Evolutionary conservation across 1,139 yeast genomes (phyloP), one percentile per base, ranked within the genome.

Genomic region (Taphrina deformans): DNA sequence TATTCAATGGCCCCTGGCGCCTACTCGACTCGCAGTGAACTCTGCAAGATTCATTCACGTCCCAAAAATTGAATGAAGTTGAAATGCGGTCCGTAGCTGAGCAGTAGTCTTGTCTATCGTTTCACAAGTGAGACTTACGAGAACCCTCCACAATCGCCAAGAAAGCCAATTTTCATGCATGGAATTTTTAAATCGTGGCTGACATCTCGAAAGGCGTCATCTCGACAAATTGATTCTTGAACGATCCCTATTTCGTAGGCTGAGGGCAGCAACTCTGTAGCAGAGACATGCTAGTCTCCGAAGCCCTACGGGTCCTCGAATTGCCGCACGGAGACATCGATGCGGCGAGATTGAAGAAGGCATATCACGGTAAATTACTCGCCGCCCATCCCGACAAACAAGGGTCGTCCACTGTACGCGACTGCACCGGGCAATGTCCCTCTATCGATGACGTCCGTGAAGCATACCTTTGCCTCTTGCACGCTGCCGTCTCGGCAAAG

Each of bases 311-410:
- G n/a, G 26, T 44, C 26, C 48, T 44, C n/a, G 48, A 23, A 12
- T 21, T 44, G 27, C 2, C 27, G 33, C 16, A 4, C 53, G 16
- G 6, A 4, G 48, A 46, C 9, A 3, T 16, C 26, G 45, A 45
- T 6, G 24, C 45, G 16, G 31, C 31, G 33, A 9, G 14, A 23
- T 31, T 65, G 50, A 65, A 61, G 45, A 46, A 45, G 16, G 67
- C 67, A 14, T 65, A 65, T 21, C 64, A 55, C n/a, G 64, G 55
- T 9, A 55, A 59, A 24, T 35, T 65, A n/a, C 51, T 65, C 35
- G 33, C 35, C 24, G 46, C 48, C 2, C 67, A 65, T 26, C 67
- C 67, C 12, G 67, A 65, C 31, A 62, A 62, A 55, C 55, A 33
- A 41, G 44, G 44, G 6, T 10, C 33, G 10, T 10, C 33, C 10